A percentile compares a stretch with the other conserved stretches of the same genome.
Conservation (phyloP, 129 eudicot species). For the Artemisia argyi region DNA sequence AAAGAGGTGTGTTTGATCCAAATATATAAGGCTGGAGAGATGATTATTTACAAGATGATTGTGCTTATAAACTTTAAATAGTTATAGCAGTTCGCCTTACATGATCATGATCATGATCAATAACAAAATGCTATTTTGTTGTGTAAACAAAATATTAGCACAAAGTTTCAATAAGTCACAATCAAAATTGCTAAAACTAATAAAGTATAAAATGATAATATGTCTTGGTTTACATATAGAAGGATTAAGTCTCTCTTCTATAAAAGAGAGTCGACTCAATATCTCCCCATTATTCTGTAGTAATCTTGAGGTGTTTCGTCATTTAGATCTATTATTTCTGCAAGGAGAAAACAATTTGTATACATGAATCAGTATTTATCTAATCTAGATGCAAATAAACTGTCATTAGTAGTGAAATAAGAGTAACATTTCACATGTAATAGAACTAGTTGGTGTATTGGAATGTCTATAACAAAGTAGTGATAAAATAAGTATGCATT, state of each 20-base stretch:
- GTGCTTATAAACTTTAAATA: too few species aligned
- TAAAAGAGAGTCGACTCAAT: background rate
- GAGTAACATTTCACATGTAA: background rate
- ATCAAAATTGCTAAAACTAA: background rate
- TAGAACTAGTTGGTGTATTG: background rate
- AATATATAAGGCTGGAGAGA: too few species aligned
- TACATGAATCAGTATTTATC: background rate
- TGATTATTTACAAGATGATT: too few species aligned
- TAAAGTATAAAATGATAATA: background rate
- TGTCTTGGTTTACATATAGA: slow-evolving; percentile 4
- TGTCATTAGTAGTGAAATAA: background rate
- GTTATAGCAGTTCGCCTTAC: too few species aligned
- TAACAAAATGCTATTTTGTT: background rate
- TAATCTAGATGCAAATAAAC: background rate
- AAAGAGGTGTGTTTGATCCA: too few species aligned
- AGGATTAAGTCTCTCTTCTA: background rate
- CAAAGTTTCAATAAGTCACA: background rate
- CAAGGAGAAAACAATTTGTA: slow-evolving; percentile 6
- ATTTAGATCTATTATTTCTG: slow-evolving; percentile 31
- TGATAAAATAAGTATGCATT: background rate
- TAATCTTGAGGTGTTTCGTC: slow-evolving; percentile 10
- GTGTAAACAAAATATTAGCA: background rate
- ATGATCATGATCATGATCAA: too few species aligned
- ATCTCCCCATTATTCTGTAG: background rate
- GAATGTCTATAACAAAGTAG: background rate